Evolutionary conservation across 495 filamentous ascomycete genomes (phyloP), one percentile per base, ranked within the genome.

Genomic region (Hyaloscypha bicolor): DNA sequence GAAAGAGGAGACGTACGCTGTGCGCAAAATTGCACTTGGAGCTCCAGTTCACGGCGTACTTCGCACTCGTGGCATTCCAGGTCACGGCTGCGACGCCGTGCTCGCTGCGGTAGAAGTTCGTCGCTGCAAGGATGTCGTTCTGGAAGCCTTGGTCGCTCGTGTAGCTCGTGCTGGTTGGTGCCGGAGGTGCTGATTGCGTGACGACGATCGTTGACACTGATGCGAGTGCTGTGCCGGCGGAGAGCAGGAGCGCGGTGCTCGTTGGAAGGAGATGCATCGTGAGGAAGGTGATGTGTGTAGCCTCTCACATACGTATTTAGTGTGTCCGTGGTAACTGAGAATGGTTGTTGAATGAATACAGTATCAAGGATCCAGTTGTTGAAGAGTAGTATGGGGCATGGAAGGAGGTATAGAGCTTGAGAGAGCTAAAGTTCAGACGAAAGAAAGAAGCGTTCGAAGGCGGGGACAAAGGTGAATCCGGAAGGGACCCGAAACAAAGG

Each of bases 11-110:
- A 78, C 83, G 16, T 73, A 87, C 86, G 12, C 83, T 87, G 75
- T 93, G 91, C 63, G 79, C 71, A 76, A 89, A 91, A 4, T 78
- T 61, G 79, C 90, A 93, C 5, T 55, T 67, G 1, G 81, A 65
- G 0, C 81, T 82, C 79, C 82, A 88, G 19, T 81, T 65, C 45
- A 70, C 62, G 8, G 90, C 89, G 70, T 84, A 89, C 9, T 75
- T 61, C 1, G 83, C 84, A 9, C 91, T 76, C 0, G 86, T 88
- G 4, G 76, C 68, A 77, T 96, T 93, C 90, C 91, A 96, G 16
- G 65, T 65, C 16, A 94, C 70, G 4, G 79, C 63, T 0, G 76
- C 76, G 39, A 91, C 90, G 69, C 89, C 86, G 78, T 94, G 88
- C 57, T 83, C 74, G 2, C 65, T 33, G 22, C 92, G 88, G 78